Base-by-base conservation (phyloP, 768 basidiomycete genomes). In the Panus rudis region DNA sequence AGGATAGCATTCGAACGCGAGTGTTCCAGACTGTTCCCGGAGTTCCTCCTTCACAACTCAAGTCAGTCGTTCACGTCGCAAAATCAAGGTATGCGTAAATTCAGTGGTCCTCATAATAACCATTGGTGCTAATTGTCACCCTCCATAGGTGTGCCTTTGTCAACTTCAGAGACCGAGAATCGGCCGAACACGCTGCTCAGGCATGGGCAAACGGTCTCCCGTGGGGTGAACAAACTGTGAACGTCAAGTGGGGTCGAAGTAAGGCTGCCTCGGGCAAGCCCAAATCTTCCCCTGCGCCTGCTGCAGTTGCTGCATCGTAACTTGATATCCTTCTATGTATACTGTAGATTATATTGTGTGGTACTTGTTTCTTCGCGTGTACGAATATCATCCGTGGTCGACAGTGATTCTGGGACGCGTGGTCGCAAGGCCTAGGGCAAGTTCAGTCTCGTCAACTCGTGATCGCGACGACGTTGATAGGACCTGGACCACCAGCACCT, bases 151-250 rank as follows among this genome's bases (percentile, higher is more conserved):
- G 92, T 64, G 96, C 94, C 1, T 99, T 99, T 62, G 75, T 96
- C 41, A 97, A 97, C 62, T 98, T 98, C 69, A 81, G 75, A 52
- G 78, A 85, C 42, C 76, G 96, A 16, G 56, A 70, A 5, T 70
- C 77, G n/a, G 93, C 96, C 13, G 96, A 99, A 64, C 68, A 70
- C 13, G 92, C 89, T 0, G 93, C 93, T 0, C 78, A 87, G 49
- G 82, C 85, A 8, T 91, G 93, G 79, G 79, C 90, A n/a, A 81
- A 82, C 49, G 92, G 93, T 2, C 68, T 98, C 8, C 93, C 94
- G 52, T 70, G 97, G 20, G 84, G 90, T 22, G 84, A 79, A 1
- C 80, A 84, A 57, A 70, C 68, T 25, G 75, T 85, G 8, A 68
- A 73, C 34, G 75, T 94, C 21, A 88, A 84, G 51, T 99, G 94